phyloP scores from a whole-genome alignment of 768 basidiomycete species.

The Dioszegia crocea region DNA sequence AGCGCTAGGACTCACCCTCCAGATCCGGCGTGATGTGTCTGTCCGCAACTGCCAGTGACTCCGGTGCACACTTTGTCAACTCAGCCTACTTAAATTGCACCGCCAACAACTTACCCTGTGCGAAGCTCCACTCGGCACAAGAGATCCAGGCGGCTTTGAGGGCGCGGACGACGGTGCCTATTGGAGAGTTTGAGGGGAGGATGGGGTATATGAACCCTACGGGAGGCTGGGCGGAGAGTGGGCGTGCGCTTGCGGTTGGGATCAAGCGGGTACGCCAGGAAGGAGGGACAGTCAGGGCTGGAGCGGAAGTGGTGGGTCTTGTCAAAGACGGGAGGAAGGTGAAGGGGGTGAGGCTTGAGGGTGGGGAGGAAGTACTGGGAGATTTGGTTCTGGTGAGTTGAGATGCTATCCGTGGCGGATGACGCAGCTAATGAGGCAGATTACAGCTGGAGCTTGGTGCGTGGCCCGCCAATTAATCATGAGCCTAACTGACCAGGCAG shows the following conservation, averaged over 20 bases:
- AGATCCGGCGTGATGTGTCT: constrained; percentile 70
- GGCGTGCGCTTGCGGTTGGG: constrained; percentile 60
- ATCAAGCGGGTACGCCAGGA: constrained; percentile 58
- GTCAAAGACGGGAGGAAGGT: constrained; percentile 51
- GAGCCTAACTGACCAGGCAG: constrained; percentile 54
- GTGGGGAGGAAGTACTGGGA: constrained; percentile 56
- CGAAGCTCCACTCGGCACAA: neutral
- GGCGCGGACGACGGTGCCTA: constrained; percentile 36
- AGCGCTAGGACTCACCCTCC: neutral
- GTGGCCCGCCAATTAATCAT: neutral
- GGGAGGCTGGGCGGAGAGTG: constrained; percentile 80
- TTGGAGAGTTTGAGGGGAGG: constrained; percentile 35
- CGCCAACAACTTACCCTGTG: constrained; percentile 19
- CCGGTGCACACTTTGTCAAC: constrained; percentile 54
- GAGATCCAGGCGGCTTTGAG: neutral
- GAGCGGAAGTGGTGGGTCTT: constrained; percentile 60
- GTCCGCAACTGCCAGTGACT: constrained; percentile 42
- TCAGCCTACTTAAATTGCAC: constrained; percentile 64
- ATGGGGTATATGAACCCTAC: constrained; percentile 68
- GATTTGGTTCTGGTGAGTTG: constrained; percentile 55
- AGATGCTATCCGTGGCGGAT: neutral
- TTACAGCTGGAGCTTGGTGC: constrained; percentile 43
- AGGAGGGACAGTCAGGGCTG: constrained; percentile 61
- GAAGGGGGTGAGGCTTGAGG: constrained; percentile 61
- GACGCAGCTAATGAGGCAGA: constrained; percentile 5